Evolutionary conservation across 2,329 filamentous ascomycete genomes (phyloP), one percentile per base, ranked within the genome.

Genomic region (Fusarium sp.): DNA sequence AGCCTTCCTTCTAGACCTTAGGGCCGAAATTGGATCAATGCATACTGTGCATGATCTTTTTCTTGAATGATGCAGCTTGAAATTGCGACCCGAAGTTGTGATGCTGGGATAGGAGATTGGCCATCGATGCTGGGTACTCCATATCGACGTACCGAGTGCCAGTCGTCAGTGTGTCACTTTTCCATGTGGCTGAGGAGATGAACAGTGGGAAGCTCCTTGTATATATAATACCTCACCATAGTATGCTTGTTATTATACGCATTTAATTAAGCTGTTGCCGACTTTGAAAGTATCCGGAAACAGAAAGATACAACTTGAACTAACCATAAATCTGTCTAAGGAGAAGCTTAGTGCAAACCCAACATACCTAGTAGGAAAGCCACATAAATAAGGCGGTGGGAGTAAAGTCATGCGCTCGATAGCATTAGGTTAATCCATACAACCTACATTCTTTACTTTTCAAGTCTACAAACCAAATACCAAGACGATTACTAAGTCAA

Each of bases 31-130:
- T 41, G 71, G 71, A 69, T 73, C 71, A 66, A 73, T 71, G 71
- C 71, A 62, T 62, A 54, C 46, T 40, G 19, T 68, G 68, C 70
- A 73, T 74, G 71, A 70, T 52, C 59, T 68, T 46, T 66, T 52
- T 46, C 44, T 62, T 57, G 37, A 30, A 45, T 59, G 53, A 71
- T 62, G 56, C 56, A 30, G 56, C 37, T 69, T 62, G 67, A 71
- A 68, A 72, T 71, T 72, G 52, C 62, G 41, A 58, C 28, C 51
- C 56, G 43, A 62, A 51, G 53, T 70, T 53, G 37, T 48, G 22
- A 50, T 64, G 60, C 63, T 40, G 46, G 56, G 37, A 56, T 28
- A n/a, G 45, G 52, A 58, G n/a, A 40, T 57, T 43, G 33, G 55
- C 46, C 58, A 32, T 37, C 15, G 35, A 19, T 17, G 32, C 28